Base-by-base conservation (phyloP, 805 yeast genomes). In the Ogataea ramenticola region DNA sequence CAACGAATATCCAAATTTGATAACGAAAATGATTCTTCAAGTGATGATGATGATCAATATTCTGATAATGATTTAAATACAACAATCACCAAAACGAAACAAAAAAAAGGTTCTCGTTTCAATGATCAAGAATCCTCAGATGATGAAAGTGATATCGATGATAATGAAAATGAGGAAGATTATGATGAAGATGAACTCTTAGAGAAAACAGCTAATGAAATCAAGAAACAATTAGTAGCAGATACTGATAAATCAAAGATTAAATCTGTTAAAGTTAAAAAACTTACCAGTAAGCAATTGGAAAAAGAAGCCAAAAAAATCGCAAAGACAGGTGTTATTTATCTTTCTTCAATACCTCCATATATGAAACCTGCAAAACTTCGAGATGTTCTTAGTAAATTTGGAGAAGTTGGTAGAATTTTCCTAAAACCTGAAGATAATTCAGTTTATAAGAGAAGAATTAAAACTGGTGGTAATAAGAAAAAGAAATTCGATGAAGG, bases 321-420 rank as follows among this genome's bases (percentile, higher is more conserved):
- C 32, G 77, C 73, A 48, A 80, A 76, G 53, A 82, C 96, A 0
- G 99, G 99, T 5, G 96, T 93, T 2, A 82, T 95, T n/a, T 93
- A 93, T 54, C 63, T 93, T 3, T 89, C 97, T 0, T 76, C 82
- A 41, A 77, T 93, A 10, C 99, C 99, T 0, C 99, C 99, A 22
- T 93, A 85, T 59, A 93, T 93, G 99, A 90, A 90, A 60, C 98
- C 99, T 1, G 78, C 83, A 2, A 93, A 89, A 60, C 70, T 93
- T 65, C 74, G 95, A 54, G 93, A 89, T 42, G 75, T 93, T 12
- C 67, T 93, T 30, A 63, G 80, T 4, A 70, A 87, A 48, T 93
- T 91, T 65, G 99, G 99, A 11, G 80, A 79, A 46, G 74, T 91
- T n/a, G 96, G 87, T 54, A 71, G 98, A 50, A 67, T 93, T 7